These are phyloP conservation scores for Volvox africanus DNA, from an alignment of 139 green algal genomes.

Conservation along the genomic window DNA sequence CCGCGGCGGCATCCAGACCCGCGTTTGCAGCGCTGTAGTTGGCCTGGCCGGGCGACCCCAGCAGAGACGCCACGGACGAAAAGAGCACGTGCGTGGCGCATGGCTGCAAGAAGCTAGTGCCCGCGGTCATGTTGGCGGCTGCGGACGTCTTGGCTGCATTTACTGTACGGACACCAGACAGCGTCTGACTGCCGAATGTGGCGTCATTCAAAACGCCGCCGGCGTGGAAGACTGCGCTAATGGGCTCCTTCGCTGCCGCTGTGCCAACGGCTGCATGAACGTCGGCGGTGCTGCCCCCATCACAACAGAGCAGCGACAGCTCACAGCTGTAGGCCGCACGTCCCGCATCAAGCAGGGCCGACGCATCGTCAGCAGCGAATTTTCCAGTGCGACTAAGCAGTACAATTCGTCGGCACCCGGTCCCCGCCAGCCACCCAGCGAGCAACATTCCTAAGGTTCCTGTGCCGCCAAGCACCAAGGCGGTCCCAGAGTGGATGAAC, in stretches of 20 bases:
- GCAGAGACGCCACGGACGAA: slow-evolving; percentile 83
- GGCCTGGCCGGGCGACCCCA: slow-evolving; percentile 86
- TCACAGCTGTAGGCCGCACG: background rate
- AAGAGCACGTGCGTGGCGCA: slow-evolving; percentile 73
- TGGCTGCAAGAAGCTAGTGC: background rate
- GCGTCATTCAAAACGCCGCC: slow-evolving; percentile 76
- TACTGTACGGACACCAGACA: slow-evolving; percentile 55
- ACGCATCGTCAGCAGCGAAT: background rate
- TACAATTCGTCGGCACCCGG: slow-evolving; percentile 47
- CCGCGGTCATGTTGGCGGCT: background rate
- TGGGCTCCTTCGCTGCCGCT: background rate
- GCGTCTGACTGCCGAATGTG: slow-evolving; percentile 64
- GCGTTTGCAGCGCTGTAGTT: slow-evolving; percentile 90
- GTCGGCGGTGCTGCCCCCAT: slow-evolving; percentile 54
- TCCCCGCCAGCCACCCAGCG: slow-evolving; percentile 69
- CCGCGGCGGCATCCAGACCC: slow-evolving; percentile 69
- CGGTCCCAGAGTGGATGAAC: background rate
- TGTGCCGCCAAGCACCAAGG: slow-evolving; percentile 81
- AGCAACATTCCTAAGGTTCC: slow-evolving; percentile 79
- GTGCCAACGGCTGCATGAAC: background rate
- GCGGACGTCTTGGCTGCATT: slow-evolving; percentile 15
- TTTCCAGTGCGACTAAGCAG: slow-evolving; percentile 75
- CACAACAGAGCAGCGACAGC: slow-evolving; percentile 52
- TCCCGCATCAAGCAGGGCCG: background rate
- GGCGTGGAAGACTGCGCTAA: slow-evolving; percentile 67